Evolutionary conservation across 2,329 filamentous ascomycete genomes (phyloP), one percentile per base, ranked within the genome.

Genomic region (Coleophoma eucalyptorum): DNA sequence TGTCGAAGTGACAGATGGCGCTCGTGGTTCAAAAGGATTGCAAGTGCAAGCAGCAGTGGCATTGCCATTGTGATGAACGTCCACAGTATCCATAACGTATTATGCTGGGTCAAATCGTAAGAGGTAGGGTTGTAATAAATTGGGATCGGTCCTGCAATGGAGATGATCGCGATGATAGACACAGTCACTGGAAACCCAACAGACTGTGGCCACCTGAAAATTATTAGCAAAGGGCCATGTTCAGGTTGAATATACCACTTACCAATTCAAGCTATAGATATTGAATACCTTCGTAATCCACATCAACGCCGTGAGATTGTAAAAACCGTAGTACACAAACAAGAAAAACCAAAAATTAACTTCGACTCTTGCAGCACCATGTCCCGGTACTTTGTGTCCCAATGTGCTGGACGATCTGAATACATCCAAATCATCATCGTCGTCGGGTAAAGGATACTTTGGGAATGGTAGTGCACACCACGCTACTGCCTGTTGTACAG

Each of bases 271-370:
- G 54, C 79, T 82, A 71, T 87, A 87, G 19, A 87, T 73, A 60
- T 87, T 87, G 65, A 87, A 87, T 5, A 87, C 77, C 62, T 86
- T 87, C 44, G 84, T 87, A 62, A 87, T 86, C 82, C 83, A 87
- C 54, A 85, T 78, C 58, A 87, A 68, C 2, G 83, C 84, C 4
- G 81, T 84, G 20, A 86, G 62, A 62, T 84, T 86, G 67, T 87
- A 87, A 58, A 86, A 79, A 50, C 82, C 81, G 65, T 87, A 87
- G 69, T 86, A 87, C 50, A 86, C 78, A 45, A 86, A 78, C 35
- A 87, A 71, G 62, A 87, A 87, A 72, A 86, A 86, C 83, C 84
- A 87, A 62, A 87, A 87, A 69, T 84, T 85, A 58, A 87, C 78
- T 55, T 80, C 77, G 4, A 87, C 83, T 40, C 78, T 72, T 5